Evolutionary conservation across 1,284 basidiomycete genomes (phyloP).

Genomic region (Tremellales sp.): DNA sequence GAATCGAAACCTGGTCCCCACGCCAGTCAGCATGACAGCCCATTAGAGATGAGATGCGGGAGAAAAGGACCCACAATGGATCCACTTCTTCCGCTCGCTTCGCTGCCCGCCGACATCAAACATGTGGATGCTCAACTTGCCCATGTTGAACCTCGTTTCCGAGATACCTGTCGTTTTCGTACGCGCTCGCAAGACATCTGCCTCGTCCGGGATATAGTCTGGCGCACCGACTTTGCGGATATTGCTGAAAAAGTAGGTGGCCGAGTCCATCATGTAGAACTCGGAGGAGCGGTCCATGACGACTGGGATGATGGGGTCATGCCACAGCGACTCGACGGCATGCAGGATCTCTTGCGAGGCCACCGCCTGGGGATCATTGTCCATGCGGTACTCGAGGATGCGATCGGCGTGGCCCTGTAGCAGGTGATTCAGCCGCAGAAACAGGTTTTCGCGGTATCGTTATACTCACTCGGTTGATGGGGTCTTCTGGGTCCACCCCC

Average conservation of each 20-base stretch:
- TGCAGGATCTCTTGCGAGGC: slow-evolving; percentile 59
- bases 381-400: slow-evolving; percentile 53
- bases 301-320: slow-evolving; percentile 80
- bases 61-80: slow-evolving; percentile 60
- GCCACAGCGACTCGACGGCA: slow-evolving; percentile 80
- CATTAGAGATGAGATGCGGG: neutral
- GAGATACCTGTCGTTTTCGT: slow-evolving; percentile 91
- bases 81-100: slow-evolving; percentile 93
- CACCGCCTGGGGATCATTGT: slow-evolving; percentile 45
- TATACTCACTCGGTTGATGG: slow-evolving; percentile 64
- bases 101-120: slow-evolving; percentile 92
- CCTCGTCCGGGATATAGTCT: slow-evolving; percentile 80
- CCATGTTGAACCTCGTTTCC: slow-evolving; percentile 66
- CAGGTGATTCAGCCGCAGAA: neutral
- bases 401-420: slow-evolving; percentile 50
- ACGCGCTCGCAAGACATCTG: slow-evolving; percentile 82
- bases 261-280: slow-evolving; percentile 96
- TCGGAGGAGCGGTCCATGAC: slow-evolving; percentile 83
- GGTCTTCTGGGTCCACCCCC: slow-evolving; percentile 73
- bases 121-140: slow-evolving; percentile 60
- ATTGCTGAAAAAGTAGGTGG: slow-evolving; percentile 86
- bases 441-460: neutral
- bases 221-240: slow-evolving; percentile 73
- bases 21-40: neutral
- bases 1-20: slow-evolving; percentile 64